Base-by-base conservation (phyloP, 495 filamentous ascomycete genomes). In the Penicillium silybi region DNA sequence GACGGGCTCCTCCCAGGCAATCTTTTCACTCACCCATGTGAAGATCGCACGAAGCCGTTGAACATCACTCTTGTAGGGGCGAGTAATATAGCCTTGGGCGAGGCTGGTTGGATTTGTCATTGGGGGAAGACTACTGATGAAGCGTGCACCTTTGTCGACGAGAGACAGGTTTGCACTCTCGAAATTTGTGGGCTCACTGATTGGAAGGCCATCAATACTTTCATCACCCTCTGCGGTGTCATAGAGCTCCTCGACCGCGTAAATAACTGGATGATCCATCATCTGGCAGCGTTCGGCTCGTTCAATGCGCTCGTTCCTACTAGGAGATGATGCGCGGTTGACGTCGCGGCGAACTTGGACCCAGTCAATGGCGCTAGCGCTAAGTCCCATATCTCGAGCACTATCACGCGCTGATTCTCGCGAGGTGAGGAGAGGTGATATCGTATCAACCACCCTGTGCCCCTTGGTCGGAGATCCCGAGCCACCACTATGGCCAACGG, bases 121-220 rank as follows among this genome's bases (percentile, higher is more conserved):
- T 2, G 89, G 83, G n/a, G 95, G 93, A n/a, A 97, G 73, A 60
- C 80, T 92, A 59, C 81, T 87, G 44, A 97, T 76, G 65, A 97
- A 99, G 6, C 93, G 85, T 0, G 93, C 87, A 67, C 89, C 95
- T 68, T 97, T 97, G 73, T 99, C 93, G 0, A 99, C 93, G 29
- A 96, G 79, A 37, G 72, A 80, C 9, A 96, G 74, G 64, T 95
- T 99, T 23, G 86, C 82, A 0, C 75, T 73, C 41, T 80, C 79
- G 67, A 92, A 98, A 63, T 97, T 86, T 4, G 83, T 87, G 3
- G 91, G 87, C 43, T 96, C 84, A n/a, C 74, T 77, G 18, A 97
- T 84, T 2, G 90, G 86, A 54, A 86, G 75, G 2, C 91, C 91
- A 58, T 97, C 88, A 20, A 84, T 85, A 29, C 86, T 88, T 69